Conservation (phyloP, 129 eudicot species). For the Glebionis coronaria region DNA sequence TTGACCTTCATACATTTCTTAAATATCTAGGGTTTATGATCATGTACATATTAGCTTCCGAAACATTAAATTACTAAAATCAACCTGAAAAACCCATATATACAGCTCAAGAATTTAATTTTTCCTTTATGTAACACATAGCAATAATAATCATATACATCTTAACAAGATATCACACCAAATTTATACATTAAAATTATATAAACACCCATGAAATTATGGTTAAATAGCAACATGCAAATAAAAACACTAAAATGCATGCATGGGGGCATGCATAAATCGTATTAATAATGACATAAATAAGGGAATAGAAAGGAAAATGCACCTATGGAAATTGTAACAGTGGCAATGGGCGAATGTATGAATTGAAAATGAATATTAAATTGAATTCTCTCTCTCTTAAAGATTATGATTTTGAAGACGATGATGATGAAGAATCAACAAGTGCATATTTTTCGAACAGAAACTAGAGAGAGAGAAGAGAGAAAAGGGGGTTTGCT, state of each 20-base stretch:
- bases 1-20: slow-evolving; percentile 4
- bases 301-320: slow-evolving; percentile 4
- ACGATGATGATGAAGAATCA: slow-evolving; percentile 27
- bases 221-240: background rate
- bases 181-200: background rate
- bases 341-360: slow-evolving; percentile 20
- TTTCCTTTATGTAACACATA: too few relatives aligned
- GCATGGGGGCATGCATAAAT: background rate
- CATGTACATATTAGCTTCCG: slow-evolving; percentile 3
- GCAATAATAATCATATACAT: too few relatives aligned
- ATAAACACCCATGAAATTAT: background rate
- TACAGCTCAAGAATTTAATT: background rate
- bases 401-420: slow-evolving; percentile 22
- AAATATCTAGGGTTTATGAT: slow-evolving; percentile 23
- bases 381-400: slow-evolving; percentile 36
- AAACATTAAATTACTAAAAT: slow-evolving; percentile 2
- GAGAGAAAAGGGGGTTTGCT: slow-evolving; percentile 15
- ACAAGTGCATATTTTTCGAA: slow-evolving; percentile 17
- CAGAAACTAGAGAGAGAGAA: slow-evolving; percentile 19
- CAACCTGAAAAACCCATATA: too few relatives aligned
- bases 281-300: too few relatives aligned
- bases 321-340: slow-evolving; percentile 20
- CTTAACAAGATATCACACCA: too few relatives aligned
- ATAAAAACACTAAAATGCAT: slow-evolving; percentile 23
- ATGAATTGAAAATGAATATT: slow-evolving; percentile 22